Conservation (phyloP, 805 yeast genomes). For the Lipomyces chichibuensis region DNA sequence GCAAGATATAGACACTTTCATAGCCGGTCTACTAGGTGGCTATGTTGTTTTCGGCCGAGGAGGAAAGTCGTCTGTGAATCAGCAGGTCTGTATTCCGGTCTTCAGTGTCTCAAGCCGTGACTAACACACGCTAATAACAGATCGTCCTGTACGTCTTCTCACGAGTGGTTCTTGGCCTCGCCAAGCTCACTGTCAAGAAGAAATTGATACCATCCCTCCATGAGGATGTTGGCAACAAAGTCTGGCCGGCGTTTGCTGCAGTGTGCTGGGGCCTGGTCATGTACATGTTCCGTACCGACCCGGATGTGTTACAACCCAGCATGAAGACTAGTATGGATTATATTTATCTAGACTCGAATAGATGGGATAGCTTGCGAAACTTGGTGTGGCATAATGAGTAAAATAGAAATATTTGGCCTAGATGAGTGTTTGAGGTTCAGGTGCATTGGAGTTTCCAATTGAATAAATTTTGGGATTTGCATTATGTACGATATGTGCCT, state of each 20-base stretch:
- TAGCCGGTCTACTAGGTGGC: slow-evolving; percentile 50
- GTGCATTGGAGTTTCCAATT: not conserved
- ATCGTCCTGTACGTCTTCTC: slow-evolving; percentile 74
- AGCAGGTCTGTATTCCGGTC: slow-evolving; percentile 30
- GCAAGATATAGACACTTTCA: slow-evolving; percentile 38
- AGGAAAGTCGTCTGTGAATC: slow-evolving; percentile 41
- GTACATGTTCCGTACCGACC: slow-evolving; percentile 67
- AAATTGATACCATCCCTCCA: slow-evolving; percentile 26
- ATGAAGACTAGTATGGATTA: slow-evolving; percentile 71
- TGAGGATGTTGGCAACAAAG: slow-evolving; percentile 28
- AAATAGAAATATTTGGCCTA: not conserved
- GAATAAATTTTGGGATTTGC: not conserved
- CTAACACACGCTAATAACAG: slow-evolving; percentile 49
- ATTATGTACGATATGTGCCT: not conserved
- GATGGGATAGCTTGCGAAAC: slow-evolving; percentile 54
- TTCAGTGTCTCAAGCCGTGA: slow-evolving; percentile 7
- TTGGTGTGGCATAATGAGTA: slow-evolving; percentile 45
- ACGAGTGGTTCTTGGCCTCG: slow-evolving; percentile 64
- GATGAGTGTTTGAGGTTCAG: not conserved
- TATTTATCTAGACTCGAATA: slow-evolving; percentile 63
- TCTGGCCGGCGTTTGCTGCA: slow-evolving; percentile 67
- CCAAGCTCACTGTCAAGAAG: slow-evolving; percentile 51
- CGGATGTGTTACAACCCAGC: slow-evolving; percentile 63
- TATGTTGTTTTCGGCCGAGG: slow-evolving; percentile 49
- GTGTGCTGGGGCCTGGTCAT: slow-evolving; percentile 74